Percentiles rank a stretch among this genome's conserved stretches.
Evolutionary conservation across 805 yeast genomes (phyloP).

Genomic region (Isabelozyma gotoi): DNA sequence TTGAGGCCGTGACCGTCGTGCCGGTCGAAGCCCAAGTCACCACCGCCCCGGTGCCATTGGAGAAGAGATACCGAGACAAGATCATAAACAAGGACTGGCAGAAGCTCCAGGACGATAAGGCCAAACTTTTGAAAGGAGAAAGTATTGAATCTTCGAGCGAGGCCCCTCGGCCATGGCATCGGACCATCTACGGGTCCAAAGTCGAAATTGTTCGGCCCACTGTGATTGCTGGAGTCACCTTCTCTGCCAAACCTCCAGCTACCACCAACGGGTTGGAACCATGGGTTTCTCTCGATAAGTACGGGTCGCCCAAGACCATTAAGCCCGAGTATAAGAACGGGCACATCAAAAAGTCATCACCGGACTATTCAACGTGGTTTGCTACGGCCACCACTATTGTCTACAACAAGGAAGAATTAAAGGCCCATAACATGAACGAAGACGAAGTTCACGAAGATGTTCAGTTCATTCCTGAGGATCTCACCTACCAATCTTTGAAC

Average conservation of each 20-base stretch:
- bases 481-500: constrained; percentile 66
- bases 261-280: constrained; percentile 71
- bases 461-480: constrained; percentile 61
- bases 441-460: constrained; percentile 60
- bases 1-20: background rate
- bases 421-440: constrained; percentile 72
- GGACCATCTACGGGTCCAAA: constrained; percentile 61
- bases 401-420: constrained; percentile 58
- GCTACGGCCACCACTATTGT: constrained; percentile 62
- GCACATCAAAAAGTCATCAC: constrained; percentile 59
- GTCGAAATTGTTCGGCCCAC: constrained; percentile 65
- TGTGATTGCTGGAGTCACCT: constrained; percentile 61
- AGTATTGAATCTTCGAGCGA: constrained; percentile 4
- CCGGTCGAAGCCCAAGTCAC: constrained; percentile 6
- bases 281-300: constrained; percentile 76
- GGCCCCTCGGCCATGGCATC: constrained; percentile 63
- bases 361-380: constrained; percentile 76
- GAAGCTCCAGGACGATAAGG: constrained; percentile 20
- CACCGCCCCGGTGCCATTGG: constrained; percentile 10
- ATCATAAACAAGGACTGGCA: constrained; percentile 30
- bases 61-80: constrained; percentile 29
- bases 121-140: constrained; percentile 8
- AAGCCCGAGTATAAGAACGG: constrained; percentile 77
- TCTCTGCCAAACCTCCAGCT: constrained; percentile 67
- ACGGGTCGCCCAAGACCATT: constrained; percentile 79